Evolutionary conservation across 257 asterid genomes (phyloP).

Genomic region (Leptodermis oblonga): DNA sequence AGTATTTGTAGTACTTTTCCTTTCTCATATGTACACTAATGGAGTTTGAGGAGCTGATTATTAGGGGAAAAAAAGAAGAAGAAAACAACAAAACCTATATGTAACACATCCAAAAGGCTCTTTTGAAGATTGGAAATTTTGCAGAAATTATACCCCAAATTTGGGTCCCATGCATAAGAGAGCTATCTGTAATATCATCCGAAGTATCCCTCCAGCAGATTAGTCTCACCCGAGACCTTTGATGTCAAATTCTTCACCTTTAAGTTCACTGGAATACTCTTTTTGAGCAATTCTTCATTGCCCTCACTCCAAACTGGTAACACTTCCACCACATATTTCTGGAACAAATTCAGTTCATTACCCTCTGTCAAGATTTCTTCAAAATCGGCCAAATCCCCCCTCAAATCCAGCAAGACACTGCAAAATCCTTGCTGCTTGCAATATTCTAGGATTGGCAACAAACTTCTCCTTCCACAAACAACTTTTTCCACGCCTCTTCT

Average conservation of each 20-base stretch:
- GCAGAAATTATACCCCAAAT: not conserved
- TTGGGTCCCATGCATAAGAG: not conserved
- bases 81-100: no score
- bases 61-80: no score
- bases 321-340: constrained; percentile 72
- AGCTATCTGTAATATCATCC: constrained; percentile 10
- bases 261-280: constrained; percentile 22
- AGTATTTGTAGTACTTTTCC: no score
- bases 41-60: no score
- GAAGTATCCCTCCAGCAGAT: constrained; percentile 72
- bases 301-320: constrained; percentile 51
- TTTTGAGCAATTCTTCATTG: constrained; percentile 17
- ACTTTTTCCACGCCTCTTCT: constrained; percentile 43
- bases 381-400: constrained; percentile 37
- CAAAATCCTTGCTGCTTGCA: constrained; percentile 67
- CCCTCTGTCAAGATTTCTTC: constrained; percentile 64
- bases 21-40: no score
- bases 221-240: constrained; percentile 37
- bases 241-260: constrained; percentile 51
- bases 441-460: constrained; percentile 53
- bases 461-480: constrained; percentile 33
- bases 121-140: not conserved
- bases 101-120: not conserved
- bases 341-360: constrained; percentile 48
- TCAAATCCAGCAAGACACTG: constrained; percentile 65